Base-by-base conservation (phyloP, 139 green algal species). In the Yamagishiella unicocca region DNA sequence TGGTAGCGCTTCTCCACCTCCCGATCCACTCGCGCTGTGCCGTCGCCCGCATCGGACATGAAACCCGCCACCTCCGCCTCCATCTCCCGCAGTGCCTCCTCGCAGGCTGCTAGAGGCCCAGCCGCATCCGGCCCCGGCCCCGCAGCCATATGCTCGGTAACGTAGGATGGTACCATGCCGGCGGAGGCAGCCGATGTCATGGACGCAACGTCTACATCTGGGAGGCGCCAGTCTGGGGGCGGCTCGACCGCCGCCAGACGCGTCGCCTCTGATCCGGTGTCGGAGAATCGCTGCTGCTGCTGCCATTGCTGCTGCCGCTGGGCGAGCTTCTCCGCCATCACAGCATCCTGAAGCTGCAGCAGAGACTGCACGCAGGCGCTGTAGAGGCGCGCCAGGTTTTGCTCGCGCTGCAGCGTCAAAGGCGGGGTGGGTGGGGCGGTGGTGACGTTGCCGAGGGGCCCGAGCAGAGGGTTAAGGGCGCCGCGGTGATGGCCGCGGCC, bases 1-100 rank as follows among this genome's bases (percentile, higher is more conserved):
- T 90, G 54, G 33, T 85, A 90, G 9, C 87, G 81, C 61, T 90
- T 90, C n/a, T 88, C 80, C 37, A 88, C 79, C 73, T 84, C 79
- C 29, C 80, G 71, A 45, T 88, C 50, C 33, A 90, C 82, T 21
- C 80, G 79, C 22, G 80, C 81, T 5, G 54, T 42, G 9, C 46
- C 73, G 31, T 90, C 87, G 27, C 53, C 40, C 27, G 62, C 25
- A 43, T 66, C 45, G 6, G 35, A 31, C 68, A 25, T 14, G 24
- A 87, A 31, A 1, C 61, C 79, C 29, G 40, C 42, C 43, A 75
- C 27, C 62, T 85, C 61, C 1, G 40, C 58, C 38, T 21, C 38
- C 55, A 84, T 73, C 4, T 42, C 25, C n/a, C 38, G 55, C 38
- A 84, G 37, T 9, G 17, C 40, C 61, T 10, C 40, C 35, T 61